A percentile compares a stretch with the other conserved stretches of the same genome.
phyloP scores from a whole-genome alignment of 1,139 yeast genomes.

The Yamadazyma epiphylla region DNA sequence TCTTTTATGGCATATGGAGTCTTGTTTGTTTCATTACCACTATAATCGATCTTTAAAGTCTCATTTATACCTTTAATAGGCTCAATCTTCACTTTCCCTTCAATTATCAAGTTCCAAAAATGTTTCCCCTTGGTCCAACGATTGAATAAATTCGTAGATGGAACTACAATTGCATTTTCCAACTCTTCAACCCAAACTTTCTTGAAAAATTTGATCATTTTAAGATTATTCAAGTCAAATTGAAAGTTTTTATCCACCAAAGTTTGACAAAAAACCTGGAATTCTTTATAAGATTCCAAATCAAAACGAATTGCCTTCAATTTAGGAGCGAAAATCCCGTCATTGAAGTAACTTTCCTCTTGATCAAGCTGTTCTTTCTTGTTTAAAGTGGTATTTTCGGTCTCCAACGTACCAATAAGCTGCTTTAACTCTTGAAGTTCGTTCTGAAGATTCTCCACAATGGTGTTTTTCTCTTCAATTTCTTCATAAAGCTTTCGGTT shows the following conservation, averaged over 20 bases:
- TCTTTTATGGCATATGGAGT: conserved; percentile 71
- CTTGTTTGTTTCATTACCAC: conserved; percentile 9
- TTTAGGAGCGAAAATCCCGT: conserved; percentile 47
- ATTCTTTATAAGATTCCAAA: conserved; percentile 40
- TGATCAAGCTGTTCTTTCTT: conserved; percentile 7
- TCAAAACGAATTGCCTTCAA: conserved; percentile 60
- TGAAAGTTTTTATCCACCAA: conserved; percentile 33
- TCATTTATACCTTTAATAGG: conserved; percentile 87
- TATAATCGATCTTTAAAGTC: conserved; percentile 43
- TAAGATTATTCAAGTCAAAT: conserved; percentile 39
- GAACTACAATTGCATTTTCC: conserved; percentile 52
- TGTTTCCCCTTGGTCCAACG: conserved; percentile 48
- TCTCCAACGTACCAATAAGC: conserved; percentile 39
- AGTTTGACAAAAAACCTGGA: conserved; percentile 34
- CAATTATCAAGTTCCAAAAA: conserved; percentile 65
- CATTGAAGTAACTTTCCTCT: conserved; percentile 7
- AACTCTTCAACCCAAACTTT: conserved; percentile 72
- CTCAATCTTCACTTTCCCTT: conserved; percentile 79
- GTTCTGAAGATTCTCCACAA: conserved; percentile 62
- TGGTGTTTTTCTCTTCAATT: conserved; percentile 65
- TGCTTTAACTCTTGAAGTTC: conserved; percentile 70
- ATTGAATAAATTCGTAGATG: conserved; percentile 35
- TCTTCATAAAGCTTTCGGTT: conserved; percentile 62
- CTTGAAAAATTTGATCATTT: conserved; percentile 60
- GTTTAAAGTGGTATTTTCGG: conserved; percentile 14